These are phyloP conservation scores for Ogataea glucozyma DNA, from an alignment of 805 yeast genomes.

Conservation along the genomic window DNA sequence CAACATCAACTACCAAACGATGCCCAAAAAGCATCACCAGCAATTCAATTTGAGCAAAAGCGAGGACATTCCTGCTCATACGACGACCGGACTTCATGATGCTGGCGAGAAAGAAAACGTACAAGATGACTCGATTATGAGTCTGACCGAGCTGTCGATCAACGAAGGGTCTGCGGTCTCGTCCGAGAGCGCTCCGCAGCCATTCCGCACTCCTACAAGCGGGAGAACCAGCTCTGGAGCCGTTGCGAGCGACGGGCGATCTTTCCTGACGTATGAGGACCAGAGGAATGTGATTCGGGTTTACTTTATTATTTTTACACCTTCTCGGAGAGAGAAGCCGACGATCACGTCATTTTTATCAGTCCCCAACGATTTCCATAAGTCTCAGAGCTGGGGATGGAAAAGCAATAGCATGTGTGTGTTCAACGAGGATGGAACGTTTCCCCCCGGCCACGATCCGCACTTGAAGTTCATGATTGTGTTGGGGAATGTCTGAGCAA, in stretches of 20 bases:
- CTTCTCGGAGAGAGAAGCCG: slow-evolving; percentile 47
- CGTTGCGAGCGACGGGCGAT: slow-evolving; percentile 19
- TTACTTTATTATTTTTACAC: slow-evolving; percentile 56
- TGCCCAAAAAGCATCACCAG: slow-evolving; percentile 24
- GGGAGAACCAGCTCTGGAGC: slow-evolving; percentile 5
- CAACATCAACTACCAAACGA: slow-evolving; percentile 27
- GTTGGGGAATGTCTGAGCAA: slow-evolving; percentile 44
- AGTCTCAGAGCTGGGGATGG: slow-evolving; percentile 66
- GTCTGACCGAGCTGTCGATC: slow-evolving; percentile 24
- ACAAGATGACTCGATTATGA: slow-evolving; percentile 27
- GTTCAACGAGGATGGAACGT: slow-evolving; percentile 49
- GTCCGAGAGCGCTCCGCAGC: slow-evolving; percentile 1
- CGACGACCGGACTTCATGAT: slow-evolving; percentile 8
- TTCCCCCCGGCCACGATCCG: slow-evolving; percentile 45
- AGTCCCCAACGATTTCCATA: slow-evolving; percentile 52
- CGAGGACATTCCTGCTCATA: slow-evolving; percentile 6
- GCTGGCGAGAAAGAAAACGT: slow-evolving; percentile 28
- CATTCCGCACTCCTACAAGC: slow-evolving; percentile 4
- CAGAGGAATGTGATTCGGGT: slow-evolving; percentile 46
- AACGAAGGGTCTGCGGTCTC: slow-evolving; percentile 13
- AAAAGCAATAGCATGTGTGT: slow-evolving; percentile 55
- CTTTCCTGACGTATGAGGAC: slow-evolving; percentile 47
- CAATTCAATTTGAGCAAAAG: slow-evolving; percentile 5
- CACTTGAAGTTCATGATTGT: slow-evolving; percentile 51
- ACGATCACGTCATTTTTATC: slow-evolving; percentile 54